Evolutionary conservation across 2,329 filamentous ascomycete species (phyloP).

Genomic region (Lasiodiplodia gonubiensis): DNA sequence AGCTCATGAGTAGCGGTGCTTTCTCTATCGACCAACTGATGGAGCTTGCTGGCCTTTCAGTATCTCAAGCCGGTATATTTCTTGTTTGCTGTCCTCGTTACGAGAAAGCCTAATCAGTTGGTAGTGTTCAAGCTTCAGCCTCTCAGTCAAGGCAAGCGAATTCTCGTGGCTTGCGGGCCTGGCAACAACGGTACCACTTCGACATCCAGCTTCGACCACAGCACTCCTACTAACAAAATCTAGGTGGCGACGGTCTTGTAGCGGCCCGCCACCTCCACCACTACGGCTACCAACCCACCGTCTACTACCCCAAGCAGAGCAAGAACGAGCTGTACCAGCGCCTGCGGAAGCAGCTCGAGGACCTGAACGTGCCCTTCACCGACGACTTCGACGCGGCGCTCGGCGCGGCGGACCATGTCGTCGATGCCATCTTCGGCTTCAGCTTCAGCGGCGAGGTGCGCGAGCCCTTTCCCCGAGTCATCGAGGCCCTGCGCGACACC

Average conservation of each 20-base stretch:
- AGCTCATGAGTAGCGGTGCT: conserved; percentile 86
- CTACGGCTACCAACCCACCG: conserved; percentile 85
- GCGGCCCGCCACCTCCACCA: conserved; percentile 89
- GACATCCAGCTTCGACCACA: background rate
- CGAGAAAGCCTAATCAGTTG: background rate
- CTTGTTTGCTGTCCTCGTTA: background rate
- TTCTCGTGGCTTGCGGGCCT: conserved; percentile 91
- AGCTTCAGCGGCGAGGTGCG: conserved; percentile 90
- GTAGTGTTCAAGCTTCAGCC: conserved; percentile 88
- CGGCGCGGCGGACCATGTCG: conserved; percentile 73
- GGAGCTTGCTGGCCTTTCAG: conserved; percentile 91
- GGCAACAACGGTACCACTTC: conserved; percentile 61
- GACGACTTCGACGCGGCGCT: conserved; percentile 76
- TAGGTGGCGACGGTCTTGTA: conserved; percentile 92
- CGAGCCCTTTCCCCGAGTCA: conserved; percentile 87
- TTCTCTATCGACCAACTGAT: conserved; percentile 97
- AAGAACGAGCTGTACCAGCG: conserved; percentile 89
- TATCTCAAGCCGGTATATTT: conserved; percentile 80
- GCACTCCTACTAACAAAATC: background rate
- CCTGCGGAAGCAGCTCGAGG: conserved; percentile 80
- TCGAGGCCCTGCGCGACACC: conserved; percentile 75
- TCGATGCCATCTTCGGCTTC: conserved; percentile 97
- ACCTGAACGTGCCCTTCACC: conserved; percentile 82
- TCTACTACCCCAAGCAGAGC: conserved; percentile 92
- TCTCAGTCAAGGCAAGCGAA: conserved; percentile 68